Percentiles rank a stretch among this genome's conserved stretches.
Conservation (phyloP, 176 grass and related monocot species). For the Zizania latifolia region DNA sequence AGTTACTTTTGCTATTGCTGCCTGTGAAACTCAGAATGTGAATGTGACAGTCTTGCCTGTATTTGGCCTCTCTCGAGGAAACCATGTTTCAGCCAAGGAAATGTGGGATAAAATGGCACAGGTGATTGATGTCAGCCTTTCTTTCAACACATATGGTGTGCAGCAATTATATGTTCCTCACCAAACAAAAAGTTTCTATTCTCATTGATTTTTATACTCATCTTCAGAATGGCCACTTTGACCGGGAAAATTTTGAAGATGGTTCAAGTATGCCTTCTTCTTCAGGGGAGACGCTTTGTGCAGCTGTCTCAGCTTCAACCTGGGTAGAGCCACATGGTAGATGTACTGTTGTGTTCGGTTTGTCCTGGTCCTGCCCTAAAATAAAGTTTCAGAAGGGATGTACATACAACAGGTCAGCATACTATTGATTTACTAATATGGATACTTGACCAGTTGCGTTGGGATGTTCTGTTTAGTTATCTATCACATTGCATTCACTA, state of each 20-base stretch:
- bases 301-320: constrained; percentile 78
- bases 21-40: constrained; percentile 96
- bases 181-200: neutral
- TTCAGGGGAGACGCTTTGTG: constrained; percentile 65
- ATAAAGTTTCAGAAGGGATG: constrained; percentile 97
- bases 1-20: constrained; percentile 91
- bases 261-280: constrained; percentile 67
- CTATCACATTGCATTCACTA: neutral
- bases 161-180: neutral
- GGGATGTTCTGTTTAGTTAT: neutral
- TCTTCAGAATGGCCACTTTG: constrained; percentile 70
- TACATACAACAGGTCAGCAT: constrained; percentile 74
- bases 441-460: neutral
- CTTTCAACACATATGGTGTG: neutral
- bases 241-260: constrained; percentile 57
- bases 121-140: constrained; percentile 33
- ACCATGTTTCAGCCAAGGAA: constrained; percentile 58
- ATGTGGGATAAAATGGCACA: constrained; percentile 83
- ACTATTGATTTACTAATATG: constrained; percentile 11
- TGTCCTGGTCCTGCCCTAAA: constrained; percentile 95
- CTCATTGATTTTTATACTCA: neutral
- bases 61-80: constrained; percentile 80
- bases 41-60: constrained; percentile 90
- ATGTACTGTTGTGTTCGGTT: constrained; percentile 79
- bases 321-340: constrained; percentile 94